phyloP scores from a whole-genome alignment of 1,284 basidiomycete species.

The Tilletia caries region DNA sequence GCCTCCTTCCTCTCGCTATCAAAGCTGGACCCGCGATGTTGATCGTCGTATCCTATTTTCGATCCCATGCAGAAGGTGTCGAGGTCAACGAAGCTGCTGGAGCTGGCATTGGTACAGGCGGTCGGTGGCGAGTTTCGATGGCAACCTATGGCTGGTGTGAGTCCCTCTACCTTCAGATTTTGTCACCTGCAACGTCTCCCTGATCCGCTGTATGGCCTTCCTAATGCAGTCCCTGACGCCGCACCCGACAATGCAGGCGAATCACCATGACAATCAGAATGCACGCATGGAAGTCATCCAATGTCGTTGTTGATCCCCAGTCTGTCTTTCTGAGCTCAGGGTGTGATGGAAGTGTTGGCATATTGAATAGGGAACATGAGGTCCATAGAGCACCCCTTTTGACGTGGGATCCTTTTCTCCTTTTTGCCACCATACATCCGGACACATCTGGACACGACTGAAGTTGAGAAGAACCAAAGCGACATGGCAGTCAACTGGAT shows the following conservation, averaged over 20 bases:
- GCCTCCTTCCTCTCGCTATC: no score
- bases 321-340: background rate
- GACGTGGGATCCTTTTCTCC: no score
- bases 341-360: background rate
- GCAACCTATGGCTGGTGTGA: conserved; percentile 14
- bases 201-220: background rate
- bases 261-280: background rate
- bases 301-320: background rate
- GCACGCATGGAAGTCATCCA: background rate
- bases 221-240: conserved; percentile 3
- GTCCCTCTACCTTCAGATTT: background rate
- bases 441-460: no score
- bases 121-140: conserved; percentile 5
- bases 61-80: conserved; percentile 30
- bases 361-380: background rate
- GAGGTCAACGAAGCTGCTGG: conserved; percentile 29
- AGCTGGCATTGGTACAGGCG: conserved; percentile 22
- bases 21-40: background rate
- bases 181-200: background rate
- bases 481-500: conserved; percentile 2
- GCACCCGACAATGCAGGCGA: background rate
- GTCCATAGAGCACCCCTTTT: no score
- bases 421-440: no score
- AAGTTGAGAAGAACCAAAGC: background rate
- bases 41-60: background rate